Conservation (phyloP, 2,329 filamentous ascomycete species). For the Xylariales sp. region DNA sequence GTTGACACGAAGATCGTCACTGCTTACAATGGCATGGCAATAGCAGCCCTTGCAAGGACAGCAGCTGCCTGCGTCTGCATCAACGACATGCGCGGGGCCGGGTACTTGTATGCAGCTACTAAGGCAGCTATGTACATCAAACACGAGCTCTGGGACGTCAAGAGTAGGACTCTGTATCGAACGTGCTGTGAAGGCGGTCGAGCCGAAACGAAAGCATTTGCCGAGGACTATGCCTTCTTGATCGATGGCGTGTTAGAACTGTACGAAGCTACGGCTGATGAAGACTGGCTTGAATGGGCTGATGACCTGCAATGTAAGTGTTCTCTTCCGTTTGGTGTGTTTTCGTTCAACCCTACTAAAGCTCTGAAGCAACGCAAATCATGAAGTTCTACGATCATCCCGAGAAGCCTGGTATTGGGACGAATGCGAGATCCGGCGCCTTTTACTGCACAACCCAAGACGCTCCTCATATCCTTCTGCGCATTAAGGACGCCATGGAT, state of each 20-base stretch:
- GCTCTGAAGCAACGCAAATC: constrained; percentile 47
- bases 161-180: constrained; percentile 61
- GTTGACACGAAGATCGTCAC: constrained; percentile 86
- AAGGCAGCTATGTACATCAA: constrained; percentile 69
- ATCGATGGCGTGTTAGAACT: constrained; percentile 78
- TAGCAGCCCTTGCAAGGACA: constrained; percentile 74
- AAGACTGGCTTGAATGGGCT: constrained; percentile 72
- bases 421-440: constrained; percentile 45
- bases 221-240: constrained; percentile 92
- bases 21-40: constrained; percentile 83
- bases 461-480: constrained; percentile 69
- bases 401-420: constrained; percentile 25
- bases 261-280: constrained; percentile 77
- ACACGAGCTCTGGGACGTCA: constrained; percentile 64
- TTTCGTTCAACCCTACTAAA: not conserved
- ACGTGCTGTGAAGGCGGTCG: constrained; percentile 64
- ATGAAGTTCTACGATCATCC: constrained; percentile 68
- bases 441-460: constrained; percentile 68
- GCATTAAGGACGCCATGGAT: constrained; percentile 94
- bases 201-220: constrained; percentile 68
- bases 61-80: constrained; percentile 44
- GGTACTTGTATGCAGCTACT: constrained; percentile 61
- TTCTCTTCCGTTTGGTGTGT: constrained; percentile 17
- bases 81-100: constrained; percentile 48
- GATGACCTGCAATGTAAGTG: constrained; percentile 54